phyloP scores from a whole-genome alignment of 164 flowering plant species.

The Macadamia integrifolia region DNA sequence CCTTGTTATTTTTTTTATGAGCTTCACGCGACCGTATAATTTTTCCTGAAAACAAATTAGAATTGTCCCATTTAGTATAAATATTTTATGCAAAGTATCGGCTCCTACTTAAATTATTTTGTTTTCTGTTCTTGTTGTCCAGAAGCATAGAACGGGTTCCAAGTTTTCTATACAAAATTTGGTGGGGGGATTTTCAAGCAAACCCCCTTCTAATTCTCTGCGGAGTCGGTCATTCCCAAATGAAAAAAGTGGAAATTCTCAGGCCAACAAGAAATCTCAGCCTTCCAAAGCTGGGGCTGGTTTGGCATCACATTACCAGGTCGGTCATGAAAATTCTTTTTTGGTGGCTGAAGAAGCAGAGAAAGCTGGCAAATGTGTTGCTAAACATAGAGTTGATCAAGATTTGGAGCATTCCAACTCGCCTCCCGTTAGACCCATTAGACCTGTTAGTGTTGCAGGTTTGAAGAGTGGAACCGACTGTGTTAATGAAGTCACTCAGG shows the following conservation, averaged over 20 bases:
- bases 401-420: conserved; percentile 20
- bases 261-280: conserved; percentile 18
- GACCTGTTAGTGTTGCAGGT: conserved; percentile 1
- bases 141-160: conserved; percentile 71
- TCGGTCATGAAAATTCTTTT: conserved; percentile 15
- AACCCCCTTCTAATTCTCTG: conserved; percentile 22
- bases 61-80: no score
- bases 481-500: conserved; percentile 14
- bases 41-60: no score
- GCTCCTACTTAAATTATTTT: background rate
- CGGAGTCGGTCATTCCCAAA: conserved; percentile 17
- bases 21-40: no score
- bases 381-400: conserved; percentile 30
- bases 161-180: conserved; percentile 55
- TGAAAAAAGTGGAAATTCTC: conserved; percentile 23
- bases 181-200: conserved; percentile 52
- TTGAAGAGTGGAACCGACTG: conserved; percentile 9
- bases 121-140: conserved; percentile 18
- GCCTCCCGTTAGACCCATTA: conserved; percentile 1
- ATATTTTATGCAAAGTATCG: background rate
- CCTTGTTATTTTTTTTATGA: no score
- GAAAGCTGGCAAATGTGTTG: conserved; percentile 16
- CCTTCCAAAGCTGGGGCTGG: conserved; percentile 21
- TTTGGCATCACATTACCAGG: conserved; percentile 9
- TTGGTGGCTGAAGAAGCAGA: conserved; percentile 24